Evolutionary conservation across 208 protist species (phyloP).

Genomic region (Leishmania major): DNA sequence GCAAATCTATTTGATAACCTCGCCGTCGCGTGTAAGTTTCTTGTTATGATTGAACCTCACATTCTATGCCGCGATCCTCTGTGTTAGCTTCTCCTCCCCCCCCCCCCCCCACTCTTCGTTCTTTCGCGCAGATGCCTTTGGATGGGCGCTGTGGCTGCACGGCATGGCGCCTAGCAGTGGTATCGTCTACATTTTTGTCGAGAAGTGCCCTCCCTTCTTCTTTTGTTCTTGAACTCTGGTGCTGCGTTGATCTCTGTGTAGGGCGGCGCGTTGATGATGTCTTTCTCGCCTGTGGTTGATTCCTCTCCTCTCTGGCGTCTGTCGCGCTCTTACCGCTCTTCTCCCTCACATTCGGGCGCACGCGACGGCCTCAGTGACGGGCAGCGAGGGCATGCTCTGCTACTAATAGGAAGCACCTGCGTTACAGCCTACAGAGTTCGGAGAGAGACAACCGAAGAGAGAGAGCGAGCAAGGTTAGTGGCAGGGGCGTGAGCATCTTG

Average conservation of each 20-base stretch:
- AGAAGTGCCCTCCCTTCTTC: neutral
- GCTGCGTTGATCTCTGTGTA: neutral
- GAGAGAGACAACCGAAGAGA: neutral
- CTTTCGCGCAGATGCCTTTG: neutral
- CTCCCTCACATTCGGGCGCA: neutral
- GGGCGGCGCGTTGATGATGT: neutral
- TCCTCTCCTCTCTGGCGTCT: neutral
- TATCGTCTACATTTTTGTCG: neutral
- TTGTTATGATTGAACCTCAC: neutral
- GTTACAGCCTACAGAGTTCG: neutral
- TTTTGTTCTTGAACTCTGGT: neutral
- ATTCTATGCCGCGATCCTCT: neutral
- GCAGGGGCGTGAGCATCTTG: neutral
- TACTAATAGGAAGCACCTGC: neutral
- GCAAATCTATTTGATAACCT: neutral
- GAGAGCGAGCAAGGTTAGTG: neutral
- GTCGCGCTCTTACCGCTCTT: neutral
- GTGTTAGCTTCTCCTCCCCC: neutral
- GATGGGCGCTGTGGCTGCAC: neutral
- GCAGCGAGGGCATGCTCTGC: neutral
- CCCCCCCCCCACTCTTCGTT: neutral
- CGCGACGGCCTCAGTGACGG: neutral
- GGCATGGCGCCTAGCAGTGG: too few species aligned
- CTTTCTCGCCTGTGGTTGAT: neutral
- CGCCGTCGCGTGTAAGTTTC: too few species aligned